Percentiles rank a stretch among this genome's conserved stretches.
phyloP scores from a whole-genome alignment of 345 rosid species.

The Eucalyptus regnans region DNA sequence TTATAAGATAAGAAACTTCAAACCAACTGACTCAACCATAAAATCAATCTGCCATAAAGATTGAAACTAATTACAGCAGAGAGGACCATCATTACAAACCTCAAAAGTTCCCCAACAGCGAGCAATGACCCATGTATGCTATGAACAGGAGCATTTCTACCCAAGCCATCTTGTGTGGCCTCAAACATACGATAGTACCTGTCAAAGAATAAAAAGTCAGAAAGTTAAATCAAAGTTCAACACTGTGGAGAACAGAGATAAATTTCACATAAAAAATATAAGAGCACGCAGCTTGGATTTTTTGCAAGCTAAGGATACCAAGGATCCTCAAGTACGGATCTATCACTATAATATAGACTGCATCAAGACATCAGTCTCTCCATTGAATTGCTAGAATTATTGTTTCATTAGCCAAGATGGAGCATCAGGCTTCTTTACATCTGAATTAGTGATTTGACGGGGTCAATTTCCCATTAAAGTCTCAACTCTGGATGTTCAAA shows the following conservation, averaged over 20 bases:
- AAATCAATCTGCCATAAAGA: neutral
- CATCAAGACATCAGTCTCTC: neutral
- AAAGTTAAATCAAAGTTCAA: neutral
- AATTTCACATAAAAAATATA: neutral
- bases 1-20: neutral
- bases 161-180: conserved; percentile 98
- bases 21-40: neutral
- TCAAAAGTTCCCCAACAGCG: conserved; percentile 96
- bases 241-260: neutral
- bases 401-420: neutral
- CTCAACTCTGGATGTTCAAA: neutral
- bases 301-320: neutral
- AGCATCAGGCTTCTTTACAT: neutral
- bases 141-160: conserved; percentile 85
- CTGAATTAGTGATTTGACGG: neutral
- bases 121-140: conserved; percentile 99
- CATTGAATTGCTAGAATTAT: neutral
- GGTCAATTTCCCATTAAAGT: neutral
- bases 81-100: conserved; percentile 21
- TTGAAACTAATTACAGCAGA: neutral
- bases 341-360: neutral
- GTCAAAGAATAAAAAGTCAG: conserved; percentile 1
- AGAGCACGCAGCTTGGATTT: neutral
- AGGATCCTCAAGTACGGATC: neutral
- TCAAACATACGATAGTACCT: conserved; percentile 99